A percentile compares a stretch with the other conserved stretches of the same genome.
phyloP scores from a whole-genome alignment of 2,329 filamentous ascomycete species.

The Colletotrichum sp. region DNA sequence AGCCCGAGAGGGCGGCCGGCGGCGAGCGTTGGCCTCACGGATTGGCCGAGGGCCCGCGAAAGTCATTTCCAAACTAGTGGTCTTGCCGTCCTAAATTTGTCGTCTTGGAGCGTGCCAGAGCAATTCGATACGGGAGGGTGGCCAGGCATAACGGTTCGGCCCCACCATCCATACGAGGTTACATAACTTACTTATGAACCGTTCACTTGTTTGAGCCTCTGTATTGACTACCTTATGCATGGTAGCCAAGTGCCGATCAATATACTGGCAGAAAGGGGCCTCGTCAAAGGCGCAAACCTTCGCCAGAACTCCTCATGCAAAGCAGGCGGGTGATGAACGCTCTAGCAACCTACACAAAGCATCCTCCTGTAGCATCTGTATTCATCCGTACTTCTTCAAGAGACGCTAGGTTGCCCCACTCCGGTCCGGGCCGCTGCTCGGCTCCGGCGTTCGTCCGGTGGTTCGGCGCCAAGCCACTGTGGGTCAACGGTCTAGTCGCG shows the following conservation, averaged over 20 bases:
- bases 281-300: neutral
- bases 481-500: neutral
- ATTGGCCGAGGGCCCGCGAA: neutral
- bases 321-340: rapidly evolving
- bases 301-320: neutral
- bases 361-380: neutral
- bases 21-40: neutral
- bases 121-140: neutral
- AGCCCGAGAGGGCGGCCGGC: neutral
- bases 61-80: neutral
- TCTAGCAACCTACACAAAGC: neutral
- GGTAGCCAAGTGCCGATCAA: neutral
- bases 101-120: neutral
- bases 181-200: neutral
- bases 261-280: neutral
- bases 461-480: neutral
- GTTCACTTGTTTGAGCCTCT: neutral
- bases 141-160: neutral
- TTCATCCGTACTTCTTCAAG: neutral
- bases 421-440: neutral
- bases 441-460: neutral
- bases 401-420: neutral
- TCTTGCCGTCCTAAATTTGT: neutral
- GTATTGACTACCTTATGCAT: neutral
- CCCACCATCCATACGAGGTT: neutral